Conservation (phyloP, 768 basidiomycete genomes). For the Favolaschia claudopus region DNA sequence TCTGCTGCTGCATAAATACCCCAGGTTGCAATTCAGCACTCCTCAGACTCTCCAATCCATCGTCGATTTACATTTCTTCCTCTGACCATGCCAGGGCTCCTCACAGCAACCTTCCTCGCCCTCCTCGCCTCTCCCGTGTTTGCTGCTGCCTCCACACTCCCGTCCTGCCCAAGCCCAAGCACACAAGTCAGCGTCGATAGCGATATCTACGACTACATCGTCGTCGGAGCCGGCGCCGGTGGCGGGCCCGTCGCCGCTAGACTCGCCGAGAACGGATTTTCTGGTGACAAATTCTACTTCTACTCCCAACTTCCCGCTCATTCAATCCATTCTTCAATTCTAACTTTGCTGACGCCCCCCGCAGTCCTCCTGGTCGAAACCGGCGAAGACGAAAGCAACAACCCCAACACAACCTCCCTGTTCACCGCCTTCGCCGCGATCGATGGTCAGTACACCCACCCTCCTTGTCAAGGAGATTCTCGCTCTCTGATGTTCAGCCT, state of each 20-base stretch:
- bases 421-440: slow-evolving; percentile 27
- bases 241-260: slow-evolving; percentile 34
- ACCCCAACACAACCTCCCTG: slow-evolving; percentile 36
- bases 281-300: slow-evolving; percentile 17
- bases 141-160: no score
- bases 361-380: slow-evolving; percentile 38
- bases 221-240: slow-evolving; percentile 34
- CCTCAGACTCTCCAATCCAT: no score
- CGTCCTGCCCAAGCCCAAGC: no score
- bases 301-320: neutral
- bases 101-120: no score
- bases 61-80: no score
- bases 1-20: no score
- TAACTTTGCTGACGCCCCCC: no score
- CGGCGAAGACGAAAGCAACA: slow-evolving; percentile 31
- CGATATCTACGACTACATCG: slow-evolving; percentile 29
- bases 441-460: slow-evolving; percentile 28
- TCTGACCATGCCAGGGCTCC: no score
- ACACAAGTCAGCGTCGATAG: no score
- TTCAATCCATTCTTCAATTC: neutral
- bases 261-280: slow-evolving; percentile 31
- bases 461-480: neutral
- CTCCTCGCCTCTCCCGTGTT: no score
- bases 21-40: no score
- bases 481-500: neutral